Evolutionary conservation across 768 basidiomycete species (phyloP).

Genomic region (Suillus subalutaceus): DNA sequence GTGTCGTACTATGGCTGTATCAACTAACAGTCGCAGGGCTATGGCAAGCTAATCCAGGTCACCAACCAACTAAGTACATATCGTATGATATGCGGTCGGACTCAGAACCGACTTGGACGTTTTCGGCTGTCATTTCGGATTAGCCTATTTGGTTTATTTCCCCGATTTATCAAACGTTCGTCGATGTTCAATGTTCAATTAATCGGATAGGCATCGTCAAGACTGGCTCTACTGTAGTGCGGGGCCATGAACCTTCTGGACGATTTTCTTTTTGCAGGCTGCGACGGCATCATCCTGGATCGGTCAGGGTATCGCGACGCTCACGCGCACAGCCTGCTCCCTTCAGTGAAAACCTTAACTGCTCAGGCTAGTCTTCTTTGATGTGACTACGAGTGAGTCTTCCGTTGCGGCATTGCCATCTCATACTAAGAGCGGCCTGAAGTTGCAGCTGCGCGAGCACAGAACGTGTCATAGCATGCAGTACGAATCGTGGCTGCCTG

Average conservation of each 20-base stretch:
- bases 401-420: neutral
- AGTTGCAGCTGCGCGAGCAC: neutral
- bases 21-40: neutral
- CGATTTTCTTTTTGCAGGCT: neutral
- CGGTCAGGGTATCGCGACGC: neutral
- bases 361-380: neutral
- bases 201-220: neutral
- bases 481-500: neutral
- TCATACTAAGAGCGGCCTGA: neutral
- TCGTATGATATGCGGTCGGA: slow-evolving; percentile 3
- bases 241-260: neutral
- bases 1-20: neutral
- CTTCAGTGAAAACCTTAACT: neutral
- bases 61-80: neutral
- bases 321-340: neutral
- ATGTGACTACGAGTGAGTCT: neutral
- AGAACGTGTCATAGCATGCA: neutral
- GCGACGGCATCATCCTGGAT: neutral
- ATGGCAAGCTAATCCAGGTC: neutral
- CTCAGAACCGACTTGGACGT: neutral
- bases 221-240: neutral
- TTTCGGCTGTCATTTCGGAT: slow-evolving; percentile 1
- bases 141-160: neutral
- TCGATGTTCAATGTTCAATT: neutral
- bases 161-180: neutral